Percentiles rank a stretch among this genome's conserved stretches.
These are phyloP conservation scores for Candida corydali DNA, from an alignment of 805 yeast genomes.

Conservation along the genomic window DNA sequence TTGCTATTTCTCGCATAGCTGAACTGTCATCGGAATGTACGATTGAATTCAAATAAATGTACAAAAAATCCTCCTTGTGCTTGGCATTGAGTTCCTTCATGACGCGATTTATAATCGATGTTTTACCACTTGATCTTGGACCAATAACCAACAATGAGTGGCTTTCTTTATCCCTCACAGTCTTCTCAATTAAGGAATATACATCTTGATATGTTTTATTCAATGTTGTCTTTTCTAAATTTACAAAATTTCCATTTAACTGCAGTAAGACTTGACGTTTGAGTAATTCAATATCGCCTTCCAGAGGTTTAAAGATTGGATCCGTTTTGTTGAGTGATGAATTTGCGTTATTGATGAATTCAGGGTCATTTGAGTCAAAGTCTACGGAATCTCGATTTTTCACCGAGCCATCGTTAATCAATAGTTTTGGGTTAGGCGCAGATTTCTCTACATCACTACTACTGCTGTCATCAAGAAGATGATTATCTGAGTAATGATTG, in stretches of 20 bases:
- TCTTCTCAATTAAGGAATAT: constrained; percentile 54
- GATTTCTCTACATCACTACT: neutral
- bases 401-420: no score
- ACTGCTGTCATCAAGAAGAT: constrained; percentile 1
- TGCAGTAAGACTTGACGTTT: constrained; percentile 18
- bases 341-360: no score
- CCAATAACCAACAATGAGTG: constrained; percentile 81
- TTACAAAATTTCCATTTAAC: constrained; percentile 16
- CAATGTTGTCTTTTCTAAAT: constrained; percentile 14
- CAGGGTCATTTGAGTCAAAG: no score
- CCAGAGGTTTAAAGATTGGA: no score
- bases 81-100: constrained; percentile 39
- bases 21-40: constrained; percentile 69
- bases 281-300: constrained; percentile 13
- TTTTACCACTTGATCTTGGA: constrained; percentile 74
- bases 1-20: constrained; percentile 83
- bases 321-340: neutral
- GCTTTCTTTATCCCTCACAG: constrained; percentile 67
- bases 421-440: no score
- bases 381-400: no score
- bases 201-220: constrained; percentile 44
- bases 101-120: constrained; percentile 57
- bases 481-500: constrained; percentile 2
- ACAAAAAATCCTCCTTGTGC: constrained; percentile 51
- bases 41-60: constrained; percentile 63